Evolutionary conservation across 2,329 filamentous ascomycete genomes (phyloP).

Genomic region (Trichoderma sp.): DNA sequence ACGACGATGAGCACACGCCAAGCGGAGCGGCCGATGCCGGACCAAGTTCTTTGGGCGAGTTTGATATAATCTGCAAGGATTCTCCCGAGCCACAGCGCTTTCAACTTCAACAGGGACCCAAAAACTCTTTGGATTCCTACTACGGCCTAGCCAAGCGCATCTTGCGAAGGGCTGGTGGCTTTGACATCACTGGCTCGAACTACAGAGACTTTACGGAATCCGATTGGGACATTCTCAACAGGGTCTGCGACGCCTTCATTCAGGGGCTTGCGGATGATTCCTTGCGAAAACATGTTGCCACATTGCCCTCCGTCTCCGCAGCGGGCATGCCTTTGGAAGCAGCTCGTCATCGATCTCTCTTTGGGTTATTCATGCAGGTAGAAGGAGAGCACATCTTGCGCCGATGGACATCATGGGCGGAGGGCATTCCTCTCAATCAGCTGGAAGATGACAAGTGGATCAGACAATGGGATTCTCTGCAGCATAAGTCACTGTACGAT

Average conservation of each 20-base stretch:
- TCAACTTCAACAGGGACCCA: slow-evolving; percentile 47
- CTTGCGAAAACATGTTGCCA: slow-evolving; percentile 50
- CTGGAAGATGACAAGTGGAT: slow-evolving; percentile 43
- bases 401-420: slow-evolving; percentile 38
- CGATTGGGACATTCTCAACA: slow-evolving; percentile 54
- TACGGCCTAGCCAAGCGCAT: slow-evolving; percentile 53
- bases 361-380: slow-evolving; percentile 55
- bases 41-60: slow-evolving; percentile 28
- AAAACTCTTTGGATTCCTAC: slow-evolving; percentile 50
- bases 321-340: slow-evolving; percentile 33
- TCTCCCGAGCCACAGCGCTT: slow-evolving; percentile 33
- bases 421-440: slow-evolving; percentile 32
- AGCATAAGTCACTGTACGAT: slow-evolving; percentile 45
- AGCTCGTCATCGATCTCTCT: slow-evolving; percentile 51
- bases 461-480: slow-evolving; percentile 51
- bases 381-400: slow-evolving; percentile 60
- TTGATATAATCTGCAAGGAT: slow-evolving; percentile 32
- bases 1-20: slow-evolving; percentile 32
- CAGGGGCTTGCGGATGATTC: slow-evolving; percentile 53
- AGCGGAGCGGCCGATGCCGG: slow-evolving; percentile 17
- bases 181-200: slow-evolving; percentile 55
- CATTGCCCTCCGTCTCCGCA: slow-evolving; percentile 52
- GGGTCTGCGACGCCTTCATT: slow-evolving; percentile 57
- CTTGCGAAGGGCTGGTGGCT: slow-evolving; percentile 52
- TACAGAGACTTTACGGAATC: slow-evolving; percentile 45